Evolutionary conservation across 2,329 filamentous ascomycete species (phyloP).

Genomic region (Xylaria sp.): DNA sequence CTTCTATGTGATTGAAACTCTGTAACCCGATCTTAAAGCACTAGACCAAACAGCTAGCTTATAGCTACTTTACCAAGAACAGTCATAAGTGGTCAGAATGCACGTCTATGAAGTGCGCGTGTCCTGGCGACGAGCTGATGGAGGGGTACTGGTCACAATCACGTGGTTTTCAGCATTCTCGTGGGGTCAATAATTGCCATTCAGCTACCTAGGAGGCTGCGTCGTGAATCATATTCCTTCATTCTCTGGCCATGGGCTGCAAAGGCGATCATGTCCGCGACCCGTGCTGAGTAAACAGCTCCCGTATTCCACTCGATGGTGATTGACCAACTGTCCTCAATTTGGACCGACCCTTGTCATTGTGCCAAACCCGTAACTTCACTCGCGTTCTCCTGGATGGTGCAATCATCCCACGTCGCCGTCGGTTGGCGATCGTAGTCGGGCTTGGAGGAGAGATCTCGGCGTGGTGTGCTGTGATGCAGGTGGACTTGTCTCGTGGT

Average conservation of each 20-base stretch:
- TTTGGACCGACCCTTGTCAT: slow-evolving; percentile 39
- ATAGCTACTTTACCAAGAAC: no score
- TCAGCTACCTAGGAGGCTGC: slow-evolving; percentile 36
- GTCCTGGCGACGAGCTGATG: no score
- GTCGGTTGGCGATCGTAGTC: slow-evolving; percentile 7
- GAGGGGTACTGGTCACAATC: not conserved
- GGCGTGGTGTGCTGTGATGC: slow-evolving; percentile 41
- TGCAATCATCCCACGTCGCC: slow-evolving; percentile 5
- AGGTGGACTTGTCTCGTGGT: slow-evolving; percentile 37
- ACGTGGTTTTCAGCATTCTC: no score
- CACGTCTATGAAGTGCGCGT: no score
- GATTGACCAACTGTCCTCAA: slow-evolving; percentile 41
- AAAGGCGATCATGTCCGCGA: slow-evolving; percentile 24
- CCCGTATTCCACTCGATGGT: slow-evolving; percentile 38
- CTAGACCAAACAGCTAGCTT: no score
- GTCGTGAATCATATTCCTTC: slow-evolving; percentile 28
- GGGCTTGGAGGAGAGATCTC: slow-evolving; percentile 10
- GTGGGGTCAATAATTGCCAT: slow-evolving; percentile 31
- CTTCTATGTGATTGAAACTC: no score
- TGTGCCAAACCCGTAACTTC: slow-evolving; percentile 41
- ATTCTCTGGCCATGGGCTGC: slow-evolving; percentile 25
- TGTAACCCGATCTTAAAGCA: no score
- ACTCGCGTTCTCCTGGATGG: slow-evolving; percentile 23
- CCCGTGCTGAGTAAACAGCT: slow-evolving; percentile 37
- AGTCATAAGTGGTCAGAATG: no score